Evolutionary conservation across 495 filamentous ascomycete species (phyloP), one percentile per base, ranked within the genome.

Genomic region (Daldinia grandis): DNA sequence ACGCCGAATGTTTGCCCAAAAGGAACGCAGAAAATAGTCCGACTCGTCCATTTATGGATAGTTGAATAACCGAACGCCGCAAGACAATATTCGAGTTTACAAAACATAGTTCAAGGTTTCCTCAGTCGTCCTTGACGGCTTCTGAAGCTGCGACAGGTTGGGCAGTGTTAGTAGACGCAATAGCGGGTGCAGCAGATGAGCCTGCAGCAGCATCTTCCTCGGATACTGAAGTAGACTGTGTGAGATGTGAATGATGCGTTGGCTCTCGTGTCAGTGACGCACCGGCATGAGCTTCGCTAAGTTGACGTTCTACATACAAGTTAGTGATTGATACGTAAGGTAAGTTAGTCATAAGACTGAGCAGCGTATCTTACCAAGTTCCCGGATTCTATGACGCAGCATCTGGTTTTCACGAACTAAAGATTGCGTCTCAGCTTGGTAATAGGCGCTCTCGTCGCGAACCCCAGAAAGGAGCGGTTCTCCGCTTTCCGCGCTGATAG

Each of bases 381-480:
- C 95, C 37, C 92, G 87, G 53, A 97, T 93, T 55, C 95, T 87
- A 74, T 89, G 85, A 58, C 89, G 89, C 62, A 99, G 81, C 91
- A 99, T 96, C 78, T 96, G 92, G 74, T 99, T 99, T 82, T 99
- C 95, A 47, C 95, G 84, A 19, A 87, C 85, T 68, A 99, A 81
- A 82, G 89, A 95, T 71, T 92, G 88, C 3, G 93, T 94, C 80
- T 99, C 95, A 3, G 94, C 93, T 77, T 97, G 93, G 68, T 97
- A 97, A 78, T 93, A 97, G 15, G 92, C 88, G 67, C 87, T 88
- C 76, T 97, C 94, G 76, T 96, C 93, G 25, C 92, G 84, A 62
- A 87, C 81, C 8, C 76, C 81, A 15, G 85, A 78, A 24, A 71
- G 67, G 64, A 75, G 81, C 59, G 70, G 76, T 21, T 87, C 84